Percentiles rank a stretch among this genome's conserved stretches.
These are phyloP conservation scores for Bacidia rubella DNA, from an alignment of 495 filamentous ascomycete genomes.

Conservation along the genomic window DNA sequence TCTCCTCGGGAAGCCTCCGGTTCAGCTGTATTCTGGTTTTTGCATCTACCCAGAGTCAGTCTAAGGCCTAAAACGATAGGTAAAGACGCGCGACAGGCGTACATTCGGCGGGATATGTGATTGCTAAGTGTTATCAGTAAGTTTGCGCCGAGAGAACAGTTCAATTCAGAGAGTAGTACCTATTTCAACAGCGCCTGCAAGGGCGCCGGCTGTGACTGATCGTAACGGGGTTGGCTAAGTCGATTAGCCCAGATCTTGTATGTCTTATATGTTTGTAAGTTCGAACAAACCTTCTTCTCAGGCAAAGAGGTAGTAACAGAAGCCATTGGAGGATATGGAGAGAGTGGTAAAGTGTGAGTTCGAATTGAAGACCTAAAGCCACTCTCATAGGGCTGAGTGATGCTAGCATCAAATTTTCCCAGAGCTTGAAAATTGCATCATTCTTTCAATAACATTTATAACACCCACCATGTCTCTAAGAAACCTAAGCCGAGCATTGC, in stretches of 20 bases:
- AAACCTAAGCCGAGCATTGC: constrained; percentile 54
- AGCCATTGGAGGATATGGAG: constrained; percentile 23
- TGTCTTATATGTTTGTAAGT: neutral
- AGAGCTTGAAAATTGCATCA: neutral
- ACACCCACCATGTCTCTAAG: constrained; percentile 66
- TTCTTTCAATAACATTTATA: neutral
- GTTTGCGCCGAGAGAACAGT: constrained; percentile 1
- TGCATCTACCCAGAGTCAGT: constrained; percentile 44
- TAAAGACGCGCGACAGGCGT: constrained; percentile 23
- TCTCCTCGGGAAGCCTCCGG: constrained; percentile 57
- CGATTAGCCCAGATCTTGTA: constrained; percentile 12
- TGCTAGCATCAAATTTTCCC: constrained; percentile 10
- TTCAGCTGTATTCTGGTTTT: constrained; percentile 95
- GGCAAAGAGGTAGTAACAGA: constrained; percentile 18
- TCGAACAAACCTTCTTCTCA: neutral
- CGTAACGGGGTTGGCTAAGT: constrained; percentile 64
- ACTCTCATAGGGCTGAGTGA: neutral
- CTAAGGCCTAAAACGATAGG: neutral
- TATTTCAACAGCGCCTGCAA: constrained; percentile 91
- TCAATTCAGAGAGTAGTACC: constrained; percentile 32
- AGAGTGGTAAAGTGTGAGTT: neutral
- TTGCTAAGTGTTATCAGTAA: constrained; percentile 39
- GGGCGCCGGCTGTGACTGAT: constrained; percentile 77
- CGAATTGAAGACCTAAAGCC: neutral
- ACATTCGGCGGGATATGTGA: constrained; percentile 98